phyloP scores from a whole-genome alignment of 139 green algal species.

The Volvox reticuliferus region DNA sequence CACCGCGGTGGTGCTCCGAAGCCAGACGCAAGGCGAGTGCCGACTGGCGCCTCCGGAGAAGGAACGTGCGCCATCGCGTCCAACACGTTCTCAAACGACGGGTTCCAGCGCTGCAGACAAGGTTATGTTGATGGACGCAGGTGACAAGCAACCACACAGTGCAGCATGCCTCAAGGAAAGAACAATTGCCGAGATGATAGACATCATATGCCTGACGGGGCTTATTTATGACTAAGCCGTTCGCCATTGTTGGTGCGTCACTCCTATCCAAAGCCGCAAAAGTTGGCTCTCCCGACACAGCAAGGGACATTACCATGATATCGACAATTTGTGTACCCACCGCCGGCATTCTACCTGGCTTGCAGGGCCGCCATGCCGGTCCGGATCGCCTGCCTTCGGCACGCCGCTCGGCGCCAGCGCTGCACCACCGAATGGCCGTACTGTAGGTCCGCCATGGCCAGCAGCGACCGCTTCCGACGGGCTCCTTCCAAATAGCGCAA shows the following conservation, averaged over 20 bases:
- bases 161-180: no score
- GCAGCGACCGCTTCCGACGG: neutral
- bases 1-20: slow-evolving; percentile 20
- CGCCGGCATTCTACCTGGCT: neutral
- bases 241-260: no score
- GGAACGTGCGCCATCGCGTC: slow-evolving; percentile 12
- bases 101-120: neutral
- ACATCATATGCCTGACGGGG: no score
- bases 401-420: slow-evolving; percentile 23
- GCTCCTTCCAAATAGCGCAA: neutral
- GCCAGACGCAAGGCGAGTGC: slow-evolving; percentile 15
- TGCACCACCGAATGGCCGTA: slow-evolving; percentile 30
- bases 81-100: neutral
- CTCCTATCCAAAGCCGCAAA: no score
- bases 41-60: slow-evolving; percentile 18
- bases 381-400: neutral
- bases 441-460: slow-evolving; percentile 1
- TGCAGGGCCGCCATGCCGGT: neutral
- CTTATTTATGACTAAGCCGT: no score
- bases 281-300: no score
- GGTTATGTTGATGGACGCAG: no score
- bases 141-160: no score
- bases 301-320: no score
- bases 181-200: no score
- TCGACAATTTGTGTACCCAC: no score